Evolutionary conservation across 345 rosid genomes (phyloP).

Genomic region (Anastatica hierochuntica): DNA sequence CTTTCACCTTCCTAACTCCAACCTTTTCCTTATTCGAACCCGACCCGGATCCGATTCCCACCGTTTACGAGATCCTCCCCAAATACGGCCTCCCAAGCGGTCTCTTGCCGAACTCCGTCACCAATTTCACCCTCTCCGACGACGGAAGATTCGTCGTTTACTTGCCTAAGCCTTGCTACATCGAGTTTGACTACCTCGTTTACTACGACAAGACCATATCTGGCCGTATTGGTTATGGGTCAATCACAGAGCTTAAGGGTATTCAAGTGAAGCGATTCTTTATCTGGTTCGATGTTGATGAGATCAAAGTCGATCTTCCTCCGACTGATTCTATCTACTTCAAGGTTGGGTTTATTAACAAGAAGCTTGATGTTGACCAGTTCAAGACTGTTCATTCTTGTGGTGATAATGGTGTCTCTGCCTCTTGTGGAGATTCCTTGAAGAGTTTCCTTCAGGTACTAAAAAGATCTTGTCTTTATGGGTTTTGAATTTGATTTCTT

Average conservation of each 20-base stretch:
- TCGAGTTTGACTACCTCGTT: conserved; percentile 79
- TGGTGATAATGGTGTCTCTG: conserved; percentile 15
- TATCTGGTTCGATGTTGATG: conserved; percentile 72
- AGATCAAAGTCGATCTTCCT: conserved; percentile 85
- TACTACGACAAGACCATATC: conserved; percentile 58
- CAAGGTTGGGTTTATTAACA: conserved; percentile 75
- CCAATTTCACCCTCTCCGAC: conserved; percentile 42
- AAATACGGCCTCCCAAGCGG: conserved; percentile 86
- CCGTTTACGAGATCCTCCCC: conserved; percentile 75
- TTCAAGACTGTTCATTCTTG: conserved; percentile 78
- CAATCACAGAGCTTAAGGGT: conserved; percentile 63
- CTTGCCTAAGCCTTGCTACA: conserved; percentile 43
- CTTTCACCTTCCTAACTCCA: conserved; percentile 10
- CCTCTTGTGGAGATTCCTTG: conserved; percentile 21
- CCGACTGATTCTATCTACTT: conserved; percentile 79
- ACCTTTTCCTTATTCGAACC: conserved; percentile 17
- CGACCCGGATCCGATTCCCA: conserved; percentile 23
- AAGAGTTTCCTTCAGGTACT: conserved; percentile 16
- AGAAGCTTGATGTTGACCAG: conserved; percentile 78
- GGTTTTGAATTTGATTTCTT: conserved; percentile 6
- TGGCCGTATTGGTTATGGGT: conserved; percentile 63
- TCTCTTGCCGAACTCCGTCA: conserved; percentile 54
- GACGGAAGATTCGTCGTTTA: conserved; percentile 57
- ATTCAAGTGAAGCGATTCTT: conserved; percentile 70
- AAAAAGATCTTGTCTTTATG: background rate